A percentile compares a stretch with the other conserved stretches of the same genome.
phyloP scores from a whole-genome alignment of 2,329 filamentous ascomycete genomes.

The Aspergillus quadricinctus region DNA sequence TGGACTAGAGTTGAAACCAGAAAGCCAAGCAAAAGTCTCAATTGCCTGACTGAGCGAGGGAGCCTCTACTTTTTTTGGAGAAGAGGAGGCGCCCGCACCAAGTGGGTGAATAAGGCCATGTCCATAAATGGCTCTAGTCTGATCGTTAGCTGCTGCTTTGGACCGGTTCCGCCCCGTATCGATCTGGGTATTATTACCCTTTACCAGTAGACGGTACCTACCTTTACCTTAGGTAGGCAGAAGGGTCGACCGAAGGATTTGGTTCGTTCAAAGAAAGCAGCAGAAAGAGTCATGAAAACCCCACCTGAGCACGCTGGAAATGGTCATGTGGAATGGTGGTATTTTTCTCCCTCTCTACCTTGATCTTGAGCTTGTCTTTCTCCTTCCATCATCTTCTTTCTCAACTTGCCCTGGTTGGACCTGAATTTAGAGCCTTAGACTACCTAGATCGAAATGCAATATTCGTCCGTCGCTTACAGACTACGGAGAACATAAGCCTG shows the following conservation, averaged over 20 bases:
- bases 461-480: neutral
- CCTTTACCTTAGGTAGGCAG: neutral
- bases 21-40: neutral
- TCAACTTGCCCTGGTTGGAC: neutral
- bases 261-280: too few relatives aligned
- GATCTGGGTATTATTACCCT: neutral
- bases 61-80: neutral
- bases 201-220: neutral
- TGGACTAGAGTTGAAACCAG: neutral
- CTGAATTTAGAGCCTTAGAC: neutral
- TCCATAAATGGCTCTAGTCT: neutral
- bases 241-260: neutral
- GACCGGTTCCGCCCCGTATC: neutral
- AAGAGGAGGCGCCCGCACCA: neutral
- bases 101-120: neutral
- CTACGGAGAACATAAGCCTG: neutral
- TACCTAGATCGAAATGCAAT: neutral
- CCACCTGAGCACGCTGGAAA: neutral
- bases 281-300: neutral
- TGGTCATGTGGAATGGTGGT: neutral
- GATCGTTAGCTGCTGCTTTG: neutral
- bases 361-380: neutral
- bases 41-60: neutral
- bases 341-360: neutral
- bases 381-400: neutral